A percentile compares a stretch with the other conserved stretches of the same genome.
phyloP scores from a whole-genome alignment of 2,329 filamentous ascomycete species.

The Dendryphion nanum region DNA sequence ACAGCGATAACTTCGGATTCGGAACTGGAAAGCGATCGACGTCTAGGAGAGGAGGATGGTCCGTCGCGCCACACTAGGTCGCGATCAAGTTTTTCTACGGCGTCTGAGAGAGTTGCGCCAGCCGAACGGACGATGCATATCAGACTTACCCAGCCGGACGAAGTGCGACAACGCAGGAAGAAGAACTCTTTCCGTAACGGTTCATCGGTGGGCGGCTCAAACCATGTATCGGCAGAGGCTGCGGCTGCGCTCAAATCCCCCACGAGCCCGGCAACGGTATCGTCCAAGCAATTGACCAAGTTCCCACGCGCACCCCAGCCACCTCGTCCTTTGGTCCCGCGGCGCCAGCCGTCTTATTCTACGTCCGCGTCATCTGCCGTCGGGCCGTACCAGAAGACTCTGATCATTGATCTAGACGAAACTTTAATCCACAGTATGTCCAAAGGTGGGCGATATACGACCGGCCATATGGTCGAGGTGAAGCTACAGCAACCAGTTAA shows the following conservation, averaged over 20 bases:
- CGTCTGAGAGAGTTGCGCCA: slow-evolving; percentile 64
- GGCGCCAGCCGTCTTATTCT: slow-evolving; percentile 84
- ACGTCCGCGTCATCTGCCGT: slow-evolving; percentile 31
- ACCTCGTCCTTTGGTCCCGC: slow-evolving; percentile 84
- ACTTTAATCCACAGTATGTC: slow-evolving; percentile 98
- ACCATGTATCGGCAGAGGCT: slow-evolving; percentile 41
- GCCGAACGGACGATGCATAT: slow-evolving; percentile 82
- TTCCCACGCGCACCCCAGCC: slow-evolving; percentile 90
- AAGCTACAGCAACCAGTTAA: slow-evolving; percentile 74
- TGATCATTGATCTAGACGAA: slow-evolving; percentile 94
- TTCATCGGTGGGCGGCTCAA: slow-evolving; percentile 20
- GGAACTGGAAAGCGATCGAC: slow-evolving; percentile 57
- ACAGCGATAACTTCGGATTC: slow-evolving; percentile 66
- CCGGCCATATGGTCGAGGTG: slow-evolving; percentile 98
- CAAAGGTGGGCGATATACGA: slow-evolving; percentile 92
- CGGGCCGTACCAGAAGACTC: slow-evolving; percentile 69
- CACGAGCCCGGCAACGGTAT: slow-evolving; percentile 67
- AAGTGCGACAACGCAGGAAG: slow-evolving; percentile 71
- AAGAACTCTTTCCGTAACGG: slow-evolving; percentile 52
- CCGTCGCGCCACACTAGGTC: slow-evolving; percentile 61
- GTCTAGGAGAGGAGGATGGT: slow-evolving; percentile 35
- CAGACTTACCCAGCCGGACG: slow-evolving; percentile 70
- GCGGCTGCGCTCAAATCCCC: slow-evolving; percentile 85
- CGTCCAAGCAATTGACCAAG: slow-evolving; percentile 67
- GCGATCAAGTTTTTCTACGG: slow-evolving; percentile 51